Conservation (phyloP, 148 eudicot species). For the Pharnaceum exiguum region DNA sequence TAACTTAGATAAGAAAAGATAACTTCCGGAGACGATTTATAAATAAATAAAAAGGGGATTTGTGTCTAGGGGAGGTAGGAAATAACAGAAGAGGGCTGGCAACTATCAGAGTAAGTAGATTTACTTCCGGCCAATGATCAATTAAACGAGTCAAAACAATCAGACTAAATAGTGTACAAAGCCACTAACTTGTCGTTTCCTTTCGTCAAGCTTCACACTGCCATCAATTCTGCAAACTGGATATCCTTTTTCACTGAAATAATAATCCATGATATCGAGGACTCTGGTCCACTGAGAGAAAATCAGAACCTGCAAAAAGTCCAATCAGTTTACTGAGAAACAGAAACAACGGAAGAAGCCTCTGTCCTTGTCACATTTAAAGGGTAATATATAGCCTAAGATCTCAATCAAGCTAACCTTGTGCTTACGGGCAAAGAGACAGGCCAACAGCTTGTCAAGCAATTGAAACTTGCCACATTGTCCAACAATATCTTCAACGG, state of each 20-base stretch:
- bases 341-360: not conserved
- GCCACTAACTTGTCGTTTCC: constrained; percentile 66
- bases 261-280: constrained; percentile 85
- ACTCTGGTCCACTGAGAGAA: constrained; percentile 96
- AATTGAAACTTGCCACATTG: constrained; percentile 91
- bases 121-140: too few species aligned
- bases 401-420: constrained; percentile 50
- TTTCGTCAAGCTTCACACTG: constrained; percentile 69
- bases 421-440: constrained; percentile 73
- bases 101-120: too few species aligned
- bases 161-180: not conserved
- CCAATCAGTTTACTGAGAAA: not conserved
- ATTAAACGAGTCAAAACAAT: not conserved
- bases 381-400: not conserved
- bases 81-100: too few species aligned
- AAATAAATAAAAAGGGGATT: too few species aligned
- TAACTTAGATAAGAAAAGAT: too few species aligned
- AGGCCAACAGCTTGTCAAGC: constrained; percentile 66
- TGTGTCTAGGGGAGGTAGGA: too few species aligned
- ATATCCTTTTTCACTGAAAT: constrained; percentile 75
- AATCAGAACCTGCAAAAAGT: constrained; percentile 64
- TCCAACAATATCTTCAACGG: constrained; percentile 77
- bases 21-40: too few species aligned
- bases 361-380: not conserved
- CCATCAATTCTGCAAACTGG: constrained; percentile 97